Percentiles rank a stretch among this genome's conserved stretches.
These are phyloP conservation scores for Thelonectria discophora DNA, from an alignment of 2,329 filamentous ascomycete genomes.

Conservation along the genomic window DNA sequence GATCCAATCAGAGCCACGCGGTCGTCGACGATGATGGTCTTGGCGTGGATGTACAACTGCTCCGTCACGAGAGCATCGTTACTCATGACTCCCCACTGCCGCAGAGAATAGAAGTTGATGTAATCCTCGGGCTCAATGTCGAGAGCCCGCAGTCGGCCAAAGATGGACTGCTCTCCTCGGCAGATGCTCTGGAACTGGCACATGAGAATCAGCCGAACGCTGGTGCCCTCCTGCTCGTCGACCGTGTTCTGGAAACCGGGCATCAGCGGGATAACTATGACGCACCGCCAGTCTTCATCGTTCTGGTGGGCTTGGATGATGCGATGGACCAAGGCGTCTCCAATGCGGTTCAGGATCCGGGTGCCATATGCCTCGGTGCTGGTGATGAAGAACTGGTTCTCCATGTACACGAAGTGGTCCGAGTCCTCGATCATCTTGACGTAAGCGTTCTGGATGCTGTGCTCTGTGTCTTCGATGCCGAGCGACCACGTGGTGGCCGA, in stretches of 20 bases:
- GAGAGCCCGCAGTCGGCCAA: slow-evolving; percentile 79
- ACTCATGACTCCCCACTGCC: slow-evolving; percentile 92
- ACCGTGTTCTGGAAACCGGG: slow-evolving; percentile 99
- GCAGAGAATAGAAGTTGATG: slow-evolving; percentile 91
- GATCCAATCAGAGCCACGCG: slow-evolving; percentile 93
- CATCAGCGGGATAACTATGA: slow-evolving; percentile 92
- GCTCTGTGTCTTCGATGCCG: slow-evolving; percentile 85
- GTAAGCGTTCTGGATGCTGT: slow-evolving; percentile 96
- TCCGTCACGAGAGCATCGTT: slow-evolving; percentile 88
- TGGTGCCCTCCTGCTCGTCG: slow-evolving; percentile 91
- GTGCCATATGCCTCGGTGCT: slow-evolving; percentile 88
- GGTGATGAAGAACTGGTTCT: slow-evolving; percentile 98
- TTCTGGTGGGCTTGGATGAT: slow-evolving; percentile 86
- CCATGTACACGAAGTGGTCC: slow-evolving; percentile 97
- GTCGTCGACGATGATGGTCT: slow-evolving; percentile 96
- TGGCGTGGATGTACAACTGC: slow-evolving; percentile 97
- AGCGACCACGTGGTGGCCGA: slow-evolving; percentile 93
- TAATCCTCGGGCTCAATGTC: slow-evolving; percentile 95
- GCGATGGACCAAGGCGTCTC: slow-evolving; percentile 91
- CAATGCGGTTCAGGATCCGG: slow-evolving; percentile 91
- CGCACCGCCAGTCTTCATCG: slow-evolving; percentile 87
- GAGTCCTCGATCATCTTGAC: slow-evolving; percentile 94
- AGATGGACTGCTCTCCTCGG: slow-evolving; percentile 90
- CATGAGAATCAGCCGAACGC: slow-evolving; percentile 93
- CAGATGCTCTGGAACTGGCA: slow-evolving; percentile 97